These are phyloP conservation scores for Amanita inopinata DNA, from an alignment of 768 basidiomycete genomes.

Conservation along the genomic window DNA sequence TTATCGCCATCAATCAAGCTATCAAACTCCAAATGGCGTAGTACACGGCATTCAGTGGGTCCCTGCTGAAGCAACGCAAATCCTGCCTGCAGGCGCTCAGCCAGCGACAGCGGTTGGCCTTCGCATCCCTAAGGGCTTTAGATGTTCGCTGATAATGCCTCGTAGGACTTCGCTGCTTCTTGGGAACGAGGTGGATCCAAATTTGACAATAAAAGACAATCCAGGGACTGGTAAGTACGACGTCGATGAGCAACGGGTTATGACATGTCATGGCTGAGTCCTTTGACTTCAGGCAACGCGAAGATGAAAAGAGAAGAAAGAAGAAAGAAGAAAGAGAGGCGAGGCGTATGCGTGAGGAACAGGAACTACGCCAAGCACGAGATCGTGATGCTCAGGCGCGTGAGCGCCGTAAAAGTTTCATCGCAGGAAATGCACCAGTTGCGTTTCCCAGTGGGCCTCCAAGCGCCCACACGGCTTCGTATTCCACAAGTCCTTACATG, in stretches of 20 bases:
- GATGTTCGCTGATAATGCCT: slow-evolving; percentile 5
- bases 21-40: slow-evolving; percentile 59
- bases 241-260: neutral
- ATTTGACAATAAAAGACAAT: slow-evolving; percentile 29
- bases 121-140: neutral
- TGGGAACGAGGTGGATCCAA: slow-evolving; percentile 38
- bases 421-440: slow-evolving; percentile 21
- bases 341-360: slow-evolving; percentile 42
- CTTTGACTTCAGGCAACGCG: slow-evolving; percentile 29
- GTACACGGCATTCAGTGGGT: slow-evolving; percentile 62
- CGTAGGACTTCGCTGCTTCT: slow-evolving; percentile 51
- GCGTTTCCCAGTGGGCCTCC: slow-evolving; percentile 21
- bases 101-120: slow-evolving; percentile 45
- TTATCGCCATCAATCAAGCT: slow-evolving; percentile 33
- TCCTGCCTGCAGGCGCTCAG: slow-evolving; percentile 49
- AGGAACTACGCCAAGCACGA: slow-evolving; percentile 25
- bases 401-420: slow-evolving; percentile 50
- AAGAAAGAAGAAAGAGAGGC: slow-evolving; percentile 36
- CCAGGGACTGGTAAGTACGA: slow-evolving; percentile 33
- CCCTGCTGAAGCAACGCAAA: slow-evolving; percentile 58
- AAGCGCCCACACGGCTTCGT: slow-evolving; percentile 17
- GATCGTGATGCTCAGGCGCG: slow-evolving; percentile 27
- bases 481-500: slow-evolving; percentile 7
- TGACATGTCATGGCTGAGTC: neutral
- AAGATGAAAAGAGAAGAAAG: slow-evolving; percentile 33